phyloP scores from a whole-genome alignment of 116 monocot genomes.

The Iris pallida region DNA sequence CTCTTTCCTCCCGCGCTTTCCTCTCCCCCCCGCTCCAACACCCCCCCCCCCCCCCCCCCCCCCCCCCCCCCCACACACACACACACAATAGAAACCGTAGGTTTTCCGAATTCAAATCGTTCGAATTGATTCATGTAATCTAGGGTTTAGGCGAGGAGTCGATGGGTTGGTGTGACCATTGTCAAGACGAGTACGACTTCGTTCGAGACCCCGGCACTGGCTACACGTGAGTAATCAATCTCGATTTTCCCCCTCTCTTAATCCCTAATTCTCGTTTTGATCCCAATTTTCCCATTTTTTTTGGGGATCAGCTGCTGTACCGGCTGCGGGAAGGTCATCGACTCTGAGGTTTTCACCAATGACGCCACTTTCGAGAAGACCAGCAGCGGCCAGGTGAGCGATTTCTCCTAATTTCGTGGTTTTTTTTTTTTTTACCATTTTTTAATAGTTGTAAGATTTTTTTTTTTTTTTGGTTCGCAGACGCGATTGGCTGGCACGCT shows the following conservation, averaged over 20 bases:
- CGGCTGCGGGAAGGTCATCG: constrained; percentile 39
- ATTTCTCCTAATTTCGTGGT: background rate
- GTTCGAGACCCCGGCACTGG: constrained; percentile 32
- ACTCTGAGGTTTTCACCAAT: constrained; percentile 21
- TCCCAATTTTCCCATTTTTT: background rate
- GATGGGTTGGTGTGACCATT: constrained; percentile 41
- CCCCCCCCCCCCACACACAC: no score
- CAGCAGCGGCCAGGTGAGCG: constrained; percentile 22
- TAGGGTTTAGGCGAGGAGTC: background rate
- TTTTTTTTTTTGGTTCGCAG: constrained; percentile 7
- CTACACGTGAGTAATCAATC: constrained; percentile 26
- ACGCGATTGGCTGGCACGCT: constrained; percentile 29
- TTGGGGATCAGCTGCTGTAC: constrained; percentile 28
- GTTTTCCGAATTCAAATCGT: no score
- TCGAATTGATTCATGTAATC: no score
- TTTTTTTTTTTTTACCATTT: background rate
- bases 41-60: no score
- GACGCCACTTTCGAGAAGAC: constrained; percentile 33
- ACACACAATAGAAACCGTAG: no score
- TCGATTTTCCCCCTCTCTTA: background rate
- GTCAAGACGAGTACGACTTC: constrained; percentile 17
- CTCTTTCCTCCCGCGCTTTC: no score
- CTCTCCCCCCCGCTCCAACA: no score
- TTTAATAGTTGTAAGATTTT: background rate
- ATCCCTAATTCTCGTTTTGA: background rate